phyloP scores from a whole-genome alignment of 202 grass and related monocot species.

The Elaeis oleifera region DNA sequence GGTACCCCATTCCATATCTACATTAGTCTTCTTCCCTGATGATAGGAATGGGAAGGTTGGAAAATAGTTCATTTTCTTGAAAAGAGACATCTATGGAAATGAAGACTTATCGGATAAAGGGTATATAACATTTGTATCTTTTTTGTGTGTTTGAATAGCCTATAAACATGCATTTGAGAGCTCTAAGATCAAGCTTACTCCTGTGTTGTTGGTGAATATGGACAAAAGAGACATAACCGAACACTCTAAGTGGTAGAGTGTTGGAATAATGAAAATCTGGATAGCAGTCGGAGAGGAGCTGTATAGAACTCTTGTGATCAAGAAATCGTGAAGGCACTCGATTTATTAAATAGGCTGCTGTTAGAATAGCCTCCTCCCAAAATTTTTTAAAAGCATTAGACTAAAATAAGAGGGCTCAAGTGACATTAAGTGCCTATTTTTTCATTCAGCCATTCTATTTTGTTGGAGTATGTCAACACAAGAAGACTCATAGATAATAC shows the following conservation, averaged over 20 bases:
- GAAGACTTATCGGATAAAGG: background rate
- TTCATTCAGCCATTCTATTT: conserved; percentile 15
- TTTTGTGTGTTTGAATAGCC: background rate
- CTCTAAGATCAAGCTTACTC: background rate
- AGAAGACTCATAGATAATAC: conserved; percentile 13
- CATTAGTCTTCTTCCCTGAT: background rate
- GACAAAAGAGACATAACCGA: conserved; percentile 2
- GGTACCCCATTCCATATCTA: background rate
- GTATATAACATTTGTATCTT: background rate
- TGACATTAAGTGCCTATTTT: conserved; percentile 26
- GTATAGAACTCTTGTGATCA: background rate
- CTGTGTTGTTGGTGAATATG: background rate
- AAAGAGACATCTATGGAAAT: conserved; percentile 6
- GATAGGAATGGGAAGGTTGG: background rate
- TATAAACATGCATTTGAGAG: conserved; percentile 4
- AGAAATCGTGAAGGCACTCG: background rate
- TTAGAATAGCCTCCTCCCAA: conserved; percentile 6
- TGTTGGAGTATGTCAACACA: conserved; percentile 7
- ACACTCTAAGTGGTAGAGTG: conserved; percentile 1
- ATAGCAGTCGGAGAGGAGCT: background rate
- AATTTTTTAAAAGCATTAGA: conserved; percentile 23
- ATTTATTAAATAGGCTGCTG: conserved; percentile 8
- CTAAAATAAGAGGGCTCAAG: conserved; percentile 16
- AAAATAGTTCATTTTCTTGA: conserved; percentile 2
- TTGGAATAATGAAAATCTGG: background rate